Evolutionary conservation across 2,329 filamentous ascomycete species (phyloP).

Genomic region (Colletotrichum viniferum): DNA sequence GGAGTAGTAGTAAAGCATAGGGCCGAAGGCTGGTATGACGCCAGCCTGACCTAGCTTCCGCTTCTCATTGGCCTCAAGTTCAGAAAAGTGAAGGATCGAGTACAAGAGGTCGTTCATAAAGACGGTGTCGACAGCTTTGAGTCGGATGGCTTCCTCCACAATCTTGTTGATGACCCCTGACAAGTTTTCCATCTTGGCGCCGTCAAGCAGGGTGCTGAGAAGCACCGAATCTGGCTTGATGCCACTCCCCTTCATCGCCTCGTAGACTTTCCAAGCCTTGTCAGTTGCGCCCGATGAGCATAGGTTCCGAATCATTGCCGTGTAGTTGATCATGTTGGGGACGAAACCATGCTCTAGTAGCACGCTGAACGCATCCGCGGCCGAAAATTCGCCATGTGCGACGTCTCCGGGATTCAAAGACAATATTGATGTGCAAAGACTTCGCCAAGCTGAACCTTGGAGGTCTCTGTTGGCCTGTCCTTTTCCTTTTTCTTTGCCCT

Average conservation of each 20-base stretch:
- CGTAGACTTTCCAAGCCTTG: slow-evolving; percentile 69
- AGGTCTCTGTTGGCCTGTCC: slow-evolving; percentile 42
- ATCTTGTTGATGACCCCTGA: slow-evolving; percentile 50
- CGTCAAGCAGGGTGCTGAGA: slow-evolving; percentile 72
- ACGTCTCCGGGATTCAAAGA: slow-evolving; percentile 33
- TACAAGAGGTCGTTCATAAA: slow-evolving; percentile 51
- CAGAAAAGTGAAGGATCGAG: slow-evolving; percentile 48
- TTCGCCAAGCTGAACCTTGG: slow-evolving; percentile 51
- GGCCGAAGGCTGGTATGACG: slow-evolving; percentile 43
- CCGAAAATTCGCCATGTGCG: slow-evolving; percentile 35
- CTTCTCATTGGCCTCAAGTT: slow-evolving; percentile 40
- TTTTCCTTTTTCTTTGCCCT: not conserved
- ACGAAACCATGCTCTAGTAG: slow-evolving; percentile 65
- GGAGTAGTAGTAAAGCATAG: slow-evolving; percentile 54
- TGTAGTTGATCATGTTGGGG: slow-evolving; percentile 68
- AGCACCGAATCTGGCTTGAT: slow-evolving; percentile 69
- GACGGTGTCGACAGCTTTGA: slow-evolving; percentile 54
- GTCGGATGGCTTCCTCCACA: slow-evolving; percentile 34
- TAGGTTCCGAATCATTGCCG: slow-evolving; percentile 73
- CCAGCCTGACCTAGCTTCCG: slow-evolving; percentile 30
- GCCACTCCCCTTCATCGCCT: slow-evolving; percentile 63
- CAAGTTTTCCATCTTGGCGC: slow-evolving; percentile 65
- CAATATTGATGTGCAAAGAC: slow-evolving; percentile 66
- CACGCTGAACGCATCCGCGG: slow-evolving; percentile 56
- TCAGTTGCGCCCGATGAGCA: slow-evolving; percentile 66